A percentile compares a stretch with the other conserved stretches of the same genome.
These are phyloP conservation scores for Phytophthora capsici DNA, from an alignment of 352 stramenopile species.

Conservation along the genomic window DNA sequence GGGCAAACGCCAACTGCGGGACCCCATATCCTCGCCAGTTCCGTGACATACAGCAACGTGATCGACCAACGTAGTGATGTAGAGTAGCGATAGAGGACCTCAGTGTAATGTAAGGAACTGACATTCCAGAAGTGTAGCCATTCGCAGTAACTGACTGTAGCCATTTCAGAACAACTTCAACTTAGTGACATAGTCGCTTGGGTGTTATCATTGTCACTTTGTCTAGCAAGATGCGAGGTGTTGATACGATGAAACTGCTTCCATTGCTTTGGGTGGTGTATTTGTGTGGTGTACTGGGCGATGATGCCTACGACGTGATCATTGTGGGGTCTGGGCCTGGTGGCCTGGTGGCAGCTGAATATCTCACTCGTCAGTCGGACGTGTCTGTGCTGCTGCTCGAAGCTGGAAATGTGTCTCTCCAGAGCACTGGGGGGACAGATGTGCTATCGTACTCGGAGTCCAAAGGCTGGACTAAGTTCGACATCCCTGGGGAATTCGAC, in stretches of 20 bases:
- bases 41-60: slow-evolving; percentile 4
- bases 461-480: slow-evolving; percentile 45
- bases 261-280: slow-evolving; percentile 1
- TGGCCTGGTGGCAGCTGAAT: slow-evolving; percentile 65
- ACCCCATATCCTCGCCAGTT: slow-evolving; percentile 35
- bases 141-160: neutral
- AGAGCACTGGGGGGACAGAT: slow-evolving; percentile 45
- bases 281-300: neutral
- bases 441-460: slow-evolving; percentile 33
- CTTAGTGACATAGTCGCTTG: slow-evolving; percentile 10
- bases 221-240: neutral
- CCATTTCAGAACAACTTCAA: slow-evolving; percentile 16
- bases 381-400: slow-evolving; percentile 65
- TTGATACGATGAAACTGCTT: neutral
- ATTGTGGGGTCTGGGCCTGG: slow-evolving; percentile 63
- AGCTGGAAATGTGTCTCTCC: slow-evolving; percentile 49
- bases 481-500: slow-evolving; percentile 60
- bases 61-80: slow-evolving; percentile 8
- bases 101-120: slow-evolving; percentile 9
- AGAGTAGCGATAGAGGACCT: slow-evolving; percentile 32
- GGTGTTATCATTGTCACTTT: slow-evolving; percentile 8
- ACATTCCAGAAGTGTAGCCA: neutral
- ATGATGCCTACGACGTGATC: slow-evolving; percentile 56
- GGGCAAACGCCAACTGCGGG: slow-evolving; percentile 49
- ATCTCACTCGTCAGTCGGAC: slow-evolving; percentile 42